Percentiles rank a stretch among this genome's conserved stretches.
Evolutionary conservation across 83 land plant species (phyloP).

Genomic region (Isoetes engelmannii): DNA sequence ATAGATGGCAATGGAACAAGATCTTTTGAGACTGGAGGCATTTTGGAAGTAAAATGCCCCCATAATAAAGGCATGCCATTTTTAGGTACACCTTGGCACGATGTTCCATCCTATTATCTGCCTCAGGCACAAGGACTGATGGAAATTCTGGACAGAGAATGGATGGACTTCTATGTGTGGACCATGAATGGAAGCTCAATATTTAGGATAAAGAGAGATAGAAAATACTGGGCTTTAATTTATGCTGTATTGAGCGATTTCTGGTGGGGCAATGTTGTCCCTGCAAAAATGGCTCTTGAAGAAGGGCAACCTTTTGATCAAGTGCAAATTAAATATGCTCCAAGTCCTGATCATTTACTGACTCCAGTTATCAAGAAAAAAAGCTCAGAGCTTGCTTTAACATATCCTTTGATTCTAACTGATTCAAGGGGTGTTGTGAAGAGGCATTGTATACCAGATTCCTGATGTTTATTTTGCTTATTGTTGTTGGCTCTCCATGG

Average conservation of each 20-base stretch:
- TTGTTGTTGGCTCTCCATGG: too few relatives aligned
- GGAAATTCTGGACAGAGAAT: slow-evolving; percentile 71
- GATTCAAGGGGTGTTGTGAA: too few relatives aligned
- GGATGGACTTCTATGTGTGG: slow-evolving; percentile 84
- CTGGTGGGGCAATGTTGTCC: slow-evolving; percentile 78
- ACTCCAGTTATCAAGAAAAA: slow-evolving; percentile 36
- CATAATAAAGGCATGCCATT: slow-evolving; percentile 72
- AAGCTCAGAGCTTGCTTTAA: slow-evolving; percentile 49
- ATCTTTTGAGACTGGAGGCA: slow-evolving; percentile 37
- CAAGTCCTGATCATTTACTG: slow-evolving; percentile 34
- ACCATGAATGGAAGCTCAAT: slow-evolving; percentile 63
- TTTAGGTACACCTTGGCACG: slow-evolving; percentile 53
- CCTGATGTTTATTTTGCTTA: too few relatives aligned
- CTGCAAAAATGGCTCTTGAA: slow-evolving; percentile 52
- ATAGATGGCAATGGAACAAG: slow-evolving; percentile 33
- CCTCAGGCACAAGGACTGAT: slow-evolving; percentile 79
- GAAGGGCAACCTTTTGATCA: slow-evolving; percentile 24
- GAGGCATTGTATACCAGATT: too few relatives aligned
- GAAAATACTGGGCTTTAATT: slow-evolving; percentile 55
- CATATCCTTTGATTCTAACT: slow-evolving; percentile 35
- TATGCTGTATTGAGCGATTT: slow-evolving; percentile 52
- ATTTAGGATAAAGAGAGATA: slow-evolving; percentile 49
- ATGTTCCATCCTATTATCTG: slow-evolving; percentile 68
- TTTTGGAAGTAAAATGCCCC: slow-evolving; percentile 81
- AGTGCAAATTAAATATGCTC: slow-evolving; percentile 29